Evolutionary conservation across 2,329 filamentous ascomycete species (phyloP).

Genomic region (Clarireedia paspali): DNA sequence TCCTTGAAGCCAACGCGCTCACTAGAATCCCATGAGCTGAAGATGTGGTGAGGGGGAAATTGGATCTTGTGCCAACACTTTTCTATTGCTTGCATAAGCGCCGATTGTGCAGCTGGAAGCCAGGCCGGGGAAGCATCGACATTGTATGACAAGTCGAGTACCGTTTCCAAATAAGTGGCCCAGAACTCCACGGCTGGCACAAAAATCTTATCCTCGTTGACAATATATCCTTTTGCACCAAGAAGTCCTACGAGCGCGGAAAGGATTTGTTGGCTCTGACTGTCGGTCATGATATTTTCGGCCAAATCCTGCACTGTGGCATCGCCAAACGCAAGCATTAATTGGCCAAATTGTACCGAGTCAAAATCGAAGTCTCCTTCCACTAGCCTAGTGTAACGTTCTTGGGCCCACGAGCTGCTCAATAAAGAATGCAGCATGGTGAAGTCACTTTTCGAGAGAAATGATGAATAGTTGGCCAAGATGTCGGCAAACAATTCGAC

Average conservation of each 20-base stretch:
- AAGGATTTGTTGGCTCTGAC: constrained; percentile 44
- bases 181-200: constrained; percentile 71
- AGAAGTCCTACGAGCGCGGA: constrained; percentile 57
- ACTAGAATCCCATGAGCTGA: constrained; percentile 61
- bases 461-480: constrained; percentile 55
- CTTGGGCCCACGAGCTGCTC: constrained; percentile 49
- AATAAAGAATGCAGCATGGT: constrained; percentile 51
- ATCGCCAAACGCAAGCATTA: constrained; percentile 63
- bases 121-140: constrained; percentile 44
- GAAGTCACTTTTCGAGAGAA: constrained; percentile 54
- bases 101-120: constrained; percentile 48
- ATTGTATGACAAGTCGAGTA: constrained; percentile 50
- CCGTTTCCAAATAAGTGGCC: constrained; percentile 65
- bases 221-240: constrained; percentile 56
- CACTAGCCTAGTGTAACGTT: constrained; percentile 47
- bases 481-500: constrained; percentile 59
- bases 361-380: constrained; percentile 57
- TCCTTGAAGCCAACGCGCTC: constrained; percentile 61
- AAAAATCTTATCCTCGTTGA: constrained; percentile 68
- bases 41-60: constrained; percentile 45
- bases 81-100: constrained; percentile 57
- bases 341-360: constrained; percentile 54
- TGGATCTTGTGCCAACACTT: constrained; percentile 62
- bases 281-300: constrained; percentile 40
- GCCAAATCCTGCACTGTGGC: constrained; percentile 55